A percentile compares a stretch with the other conserved stretches of the same genome.
Conservation (phyloP, 2,329 filamentous ascomycete genomes). For the Clarireedia monteithiana region DNA sequence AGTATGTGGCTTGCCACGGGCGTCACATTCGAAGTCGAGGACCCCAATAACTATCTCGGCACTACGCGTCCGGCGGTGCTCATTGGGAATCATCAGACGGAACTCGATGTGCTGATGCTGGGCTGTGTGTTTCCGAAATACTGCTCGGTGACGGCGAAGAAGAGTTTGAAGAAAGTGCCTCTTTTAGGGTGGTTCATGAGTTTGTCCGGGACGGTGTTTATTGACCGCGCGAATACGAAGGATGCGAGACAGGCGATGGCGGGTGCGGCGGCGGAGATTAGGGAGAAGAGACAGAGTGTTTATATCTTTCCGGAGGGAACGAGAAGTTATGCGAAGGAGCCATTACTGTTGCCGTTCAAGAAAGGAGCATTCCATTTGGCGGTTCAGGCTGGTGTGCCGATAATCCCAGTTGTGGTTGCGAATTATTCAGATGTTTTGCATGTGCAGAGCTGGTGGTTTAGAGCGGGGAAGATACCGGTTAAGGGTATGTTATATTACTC, state of each 20-base stretch:
- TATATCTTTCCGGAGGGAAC: slow-evolving; percentile 92
- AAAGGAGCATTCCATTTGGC: slow-evolving; percentile 97
- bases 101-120: slow-evolving; percentile 89
- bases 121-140: slow-evolving; percentile 83
- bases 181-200: slow-evolving; percentile 93
- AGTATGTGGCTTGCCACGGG: slow-evolving; percentile 69
- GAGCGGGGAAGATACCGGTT: slow-evolving; percentile 61
- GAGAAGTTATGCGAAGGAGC: slow-evolving; percentile 76
- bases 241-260: slow-evolving; percentile 81
- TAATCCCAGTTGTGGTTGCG: slow-evolving; percentile 76
- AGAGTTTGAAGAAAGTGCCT: slow-evolving; percentile 67
- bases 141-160: slow-evolving; percentile 90
- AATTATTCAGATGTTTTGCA: slow-evolving; percentile 72
- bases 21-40: slow-evolving; percentile 67
- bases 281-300: slow-evolving; percentile 61
- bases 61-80: slow-evolving; percentile 77
- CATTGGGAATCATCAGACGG: slow-evolving; percentile 91
- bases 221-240: slow-evolving; percentile 79
- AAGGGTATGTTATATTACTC: slow-evolving; percentile 48
- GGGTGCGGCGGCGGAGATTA: slow-evolving; percentile 75
- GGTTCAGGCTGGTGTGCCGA: slow-evolving; percentile 85
- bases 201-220: slow-evolving; percentile 85
- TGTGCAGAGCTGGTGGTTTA: slow-evolving; percentile 56
- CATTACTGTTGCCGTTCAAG: slow-evolving; percentile 88
- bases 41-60: slow-evolving; percentile 46